These are phyloP conservation scores for Nemania diffusa DNA, from an alignment of 2,329 filamentous ascomycete genomes.

Conservation along the genomic window DNA sequence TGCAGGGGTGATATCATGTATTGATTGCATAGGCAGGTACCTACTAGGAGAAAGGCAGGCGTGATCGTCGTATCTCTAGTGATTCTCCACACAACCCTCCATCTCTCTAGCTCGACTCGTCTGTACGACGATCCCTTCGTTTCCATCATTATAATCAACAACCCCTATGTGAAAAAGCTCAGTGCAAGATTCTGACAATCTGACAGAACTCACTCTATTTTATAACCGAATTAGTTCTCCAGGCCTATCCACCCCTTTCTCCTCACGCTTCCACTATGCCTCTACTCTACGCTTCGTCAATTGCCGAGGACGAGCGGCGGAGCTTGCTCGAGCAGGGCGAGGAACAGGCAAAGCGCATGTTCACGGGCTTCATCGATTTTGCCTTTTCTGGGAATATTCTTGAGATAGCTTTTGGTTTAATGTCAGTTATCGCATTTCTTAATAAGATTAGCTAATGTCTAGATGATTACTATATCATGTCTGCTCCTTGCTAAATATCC, in stretches of 20 bases:
- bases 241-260: neutral
- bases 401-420: constrained; percentile 79
- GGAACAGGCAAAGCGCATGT: constrained; percentile 61
- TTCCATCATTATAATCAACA: neutral
- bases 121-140: constrained; percentile 18
- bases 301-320: constrained; percentile 50
- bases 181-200: neutral
- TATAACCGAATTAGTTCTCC: neutral
- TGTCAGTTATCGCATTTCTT: constrained; percentile 59
- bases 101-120: neutral
- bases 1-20: constrained; percentile 23
- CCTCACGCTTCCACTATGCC: constrained; percentile 19
- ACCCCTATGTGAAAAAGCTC: neutral
- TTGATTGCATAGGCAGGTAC: constrained; percentile 2
- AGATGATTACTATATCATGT: neutral
- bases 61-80: constrained; percentile 21
- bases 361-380: constrained; percentile 76
- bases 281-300: constrained; percentile 20
- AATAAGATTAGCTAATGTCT: neutral
- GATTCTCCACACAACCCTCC: constrained; percentile 14
- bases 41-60: constrained; percentile 12
- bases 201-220: neutral
- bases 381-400: constrained; percentile 79
- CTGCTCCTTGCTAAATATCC: neutral
- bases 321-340: constrained; percentile 60